Evolutionary conservation across 2,329 filamentous ascomycete genomes (phyloP).

Genomic region (Ceratocystiopsis sp.): DNA sequence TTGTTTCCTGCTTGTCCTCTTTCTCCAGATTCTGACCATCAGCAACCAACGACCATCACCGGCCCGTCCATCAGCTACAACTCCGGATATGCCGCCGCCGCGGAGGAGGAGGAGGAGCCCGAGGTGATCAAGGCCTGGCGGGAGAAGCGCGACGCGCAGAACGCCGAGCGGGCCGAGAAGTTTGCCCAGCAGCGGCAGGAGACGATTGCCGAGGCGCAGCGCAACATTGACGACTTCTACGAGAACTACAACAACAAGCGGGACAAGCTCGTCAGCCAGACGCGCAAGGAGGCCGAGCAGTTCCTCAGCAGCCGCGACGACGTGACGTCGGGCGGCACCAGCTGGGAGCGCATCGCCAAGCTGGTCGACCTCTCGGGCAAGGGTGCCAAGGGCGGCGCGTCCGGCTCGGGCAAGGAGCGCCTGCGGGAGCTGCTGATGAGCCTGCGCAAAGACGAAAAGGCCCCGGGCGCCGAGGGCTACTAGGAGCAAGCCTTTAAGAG

Average conservation of each 20-base stretch:
- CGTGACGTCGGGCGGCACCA: constrained; percentile 84
- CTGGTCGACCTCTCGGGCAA: constrained; percentile 95
- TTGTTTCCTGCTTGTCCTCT: not conserved
- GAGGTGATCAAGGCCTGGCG: constrained; percentile 87
- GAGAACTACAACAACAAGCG: constrained; percentile 98
- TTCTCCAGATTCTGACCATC: not conserved
- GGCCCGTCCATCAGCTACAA: constrained; percentile 48
- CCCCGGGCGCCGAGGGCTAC: constrained; percentile 47
- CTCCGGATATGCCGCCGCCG: constrained; percentile 40
- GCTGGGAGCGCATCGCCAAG: constrained; percentile 97
- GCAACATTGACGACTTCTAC: constrained; percentile 98
- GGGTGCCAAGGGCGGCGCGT: constrained; percentile 68
- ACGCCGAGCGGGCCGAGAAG: constrained; percentile 70
- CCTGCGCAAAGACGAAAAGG: constrained; percentile 85
- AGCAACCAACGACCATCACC: constrained; percentile 47
- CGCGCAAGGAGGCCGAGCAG: constrained; percentile 79
- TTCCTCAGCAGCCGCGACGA: constrained; percentile 82
- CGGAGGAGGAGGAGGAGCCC: constrained; percentile 61
- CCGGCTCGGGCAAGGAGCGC: constrained; percentile 84
- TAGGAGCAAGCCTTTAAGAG: constrained; percentile 17
- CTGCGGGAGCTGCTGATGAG: constrained; percentile 82
- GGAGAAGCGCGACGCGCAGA: constrained; percentile 67
- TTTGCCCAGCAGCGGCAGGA: constrained; percentile 68
- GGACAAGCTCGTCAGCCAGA: constrained; percentile 81
- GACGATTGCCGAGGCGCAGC: constrained; percentile 74